A percentile compares a stretch with the other conserved stretches of the same genome.
phyloP scores from a whole-genome alignment of 1,284 basidiomycete genomes.

The Cryptococcus wingfieldii region DNA sequence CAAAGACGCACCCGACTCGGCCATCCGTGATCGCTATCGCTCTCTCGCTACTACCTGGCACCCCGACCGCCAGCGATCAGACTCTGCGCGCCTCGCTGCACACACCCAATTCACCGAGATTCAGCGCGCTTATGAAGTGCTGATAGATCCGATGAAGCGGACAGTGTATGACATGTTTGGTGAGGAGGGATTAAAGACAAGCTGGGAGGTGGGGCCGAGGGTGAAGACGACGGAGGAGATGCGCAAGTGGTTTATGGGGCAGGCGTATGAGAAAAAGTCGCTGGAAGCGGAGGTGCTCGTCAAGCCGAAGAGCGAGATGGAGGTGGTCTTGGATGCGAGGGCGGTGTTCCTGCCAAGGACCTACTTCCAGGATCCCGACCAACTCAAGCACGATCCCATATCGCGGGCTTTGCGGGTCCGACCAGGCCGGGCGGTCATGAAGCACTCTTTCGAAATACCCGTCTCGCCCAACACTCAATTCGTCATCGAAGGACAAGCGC shows the following conservation, averaged over 20 bases:
- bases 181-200: conserved; percentile 52
- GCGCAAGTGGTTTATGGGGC: conserved; percentile 49
- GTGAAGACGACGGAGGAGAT: conserved; percentile 50
- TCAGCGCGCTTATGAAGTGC: conserved; percentile 48
- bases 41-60: conserved; percentile 50
- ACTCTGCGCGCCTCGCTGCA: conserved; percentile 30
- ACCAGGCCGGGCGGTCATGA: conserved; percentile 40
- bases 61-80: conserved; percentile 54
- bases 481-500: conserved; percentile 47
- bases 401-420: conserved; percentile 33
- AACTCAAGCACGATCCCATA: conserved; percentile 30
- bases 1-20: conserved; percentile 30
- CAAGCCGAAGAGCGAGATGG: conserved; percentile 49
- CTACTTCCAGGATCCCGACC: conserved; percentile 35
- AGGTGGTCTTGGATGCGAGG: conserved; percentile 41
- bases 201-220: conserved; percentile 51
- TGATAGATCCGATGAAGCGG: conserved; percentile 51
- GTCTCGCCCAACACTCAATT: conserved; percentile 38
- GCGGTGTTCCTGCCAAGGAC: conserved; percentile 38
- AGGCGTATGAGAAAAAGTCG: conserved; percentile 47
- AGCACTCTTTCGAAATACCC: conserved; percentile 48
- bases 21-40: conserved; percentile 44
- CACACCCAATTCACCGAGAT: conserved; percentile 40
- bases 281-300: conserved; percentile 53
- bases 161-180: conserved; percentile 56